These are phyloP conservation scores for Corynespora cassiicola DNA, from an alignment of 2,329 filamentous ascomycete genomes.

Conservation along the genomic window DNA sequence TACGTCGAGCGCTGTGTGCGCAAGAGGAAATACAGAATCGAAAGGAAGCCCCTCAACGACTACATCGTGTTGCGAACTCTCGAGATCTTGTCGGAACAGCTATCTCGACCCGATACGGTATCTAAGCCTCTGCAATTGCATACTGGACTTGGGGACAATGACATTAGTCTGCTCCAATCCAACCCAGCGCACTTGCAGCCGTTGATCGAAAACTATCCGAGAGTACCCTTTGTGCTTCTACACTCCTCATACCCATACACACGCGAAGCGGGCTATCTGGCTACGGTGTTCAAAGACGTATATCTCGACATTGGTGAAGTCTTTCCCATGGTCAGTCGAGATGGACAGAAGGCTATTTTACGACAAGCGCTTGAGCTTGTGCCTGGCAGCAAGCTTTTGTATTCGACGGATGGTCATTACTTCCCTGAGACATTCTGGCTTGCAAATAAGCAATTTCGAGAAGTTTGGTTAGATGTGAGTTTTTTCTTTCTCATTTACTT, in stretches of 20 bases:
- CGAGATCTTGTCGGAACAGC: slow-evolving; percentile 58
- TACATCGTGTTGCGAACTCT: slow-evolving; percentile 71
- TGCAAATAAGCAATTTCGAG: slow-evolving; percentile 73
- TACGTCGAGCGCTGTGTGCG: slow-evolving; percentile 48
- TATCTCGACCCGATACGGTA: slow-evolving; percentile 35
- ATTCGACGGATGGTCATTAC: slow-evolving; percentile 81
- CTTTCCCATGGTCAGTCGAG: slow-evolving; percentile 77
- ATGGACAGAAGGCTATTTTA: slow-evolving; percentile 75
- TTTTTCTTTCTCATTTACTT: not conserved
- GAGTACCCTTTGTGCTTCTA: slow-evolving; percentile 76
- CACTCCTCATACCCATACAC: slow-evolving; percentile 85
- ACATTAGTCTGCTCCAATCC: slow-evolving; percentile 71
- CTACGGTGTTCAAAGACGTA: slow-evolving; percentile 77
- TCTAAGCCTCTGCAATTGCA: slow-evolving; percentile 84
- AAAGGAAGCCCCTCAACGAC: slow-evolving; percentile 72
- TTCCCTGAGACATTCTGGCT: slow-evolving; percentile 81
- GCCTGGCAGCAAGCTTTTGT: slow-evolving; percentile 77
- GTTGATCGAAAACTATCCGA: slow-evolving; percentile 73
- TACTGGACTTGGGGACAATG: slow-evolving; percentile 81
- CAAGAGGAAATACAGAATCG: slow-evolving; percentile 59
- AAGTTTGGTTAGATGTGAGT: slow-evolving; percentile 70
- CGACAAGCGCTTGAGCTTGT: slow-evolving; percentile 77
- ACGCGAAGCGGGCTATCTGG: slow-evolving; percentile 78
- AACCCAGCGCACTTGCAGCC: slow-evolving; percentile 79
- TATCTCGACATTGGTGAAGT: slow-evolving; percentile 85